These are phyloP conservation scores for Fusarium sp. DNA, from an alignment of 2,329 filamentous ascomycete genomes.

Conservation along the genomic window DNA sequence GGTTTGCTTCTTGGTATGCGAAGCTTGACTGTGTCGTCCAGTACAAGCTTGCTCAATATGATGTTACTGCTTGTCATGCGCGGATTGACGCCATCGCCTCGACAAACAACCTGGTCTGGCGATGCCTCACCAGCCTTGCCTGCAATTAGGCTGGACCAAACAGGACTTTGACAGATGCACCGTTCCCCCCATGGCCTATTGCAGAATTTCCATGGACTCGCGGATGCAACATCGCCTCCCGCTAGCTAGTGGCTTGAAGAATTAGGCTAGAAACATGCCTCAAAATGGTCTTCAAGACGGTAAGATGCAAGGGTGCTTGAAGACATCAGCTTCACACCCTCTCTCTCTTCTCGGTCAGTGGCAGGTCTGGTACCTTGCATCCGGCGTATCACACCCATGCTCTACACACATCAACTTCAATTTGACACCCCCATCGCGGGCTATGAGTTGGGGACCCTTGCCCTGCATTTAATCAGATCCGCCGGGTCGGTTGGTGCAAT, in stretches of 20 bases:
- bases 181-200: neutral
- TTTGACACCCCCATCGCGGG: conserved; percentile 11
- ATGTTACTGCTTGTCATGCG: neutral
- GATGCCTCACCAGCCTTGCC: conserved; percentile 18
- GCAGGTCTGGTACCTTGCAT: conserved; percentile 39
- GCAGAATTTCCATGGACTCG: conserved; percentile 14
- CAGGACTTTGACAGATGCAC: conserved; percentile 19
- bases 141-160: conserved; percentile 15
- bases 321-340: conserved; percentile 24
- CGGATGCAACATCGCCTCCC: conserved; percentile 31
- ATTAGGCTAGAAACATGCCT: conserved; percentile 18
- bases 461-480: conserved; percentile 15
- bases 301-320: conserved; percentile 28
- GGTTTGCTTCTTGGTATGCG: neutral
- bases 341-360: conserved; percentile 18
- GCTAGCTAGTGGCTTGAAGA: conserved; percentile 9
- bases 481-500: conserved; percentile 8
- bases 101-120: conserved; percentile 18
- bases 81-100: conserved; percentile 6
- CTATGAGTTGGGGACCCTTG: conserved; percentile 17
- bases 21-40: neutral
- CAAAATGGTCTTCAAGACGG: conserved; percentile 16
- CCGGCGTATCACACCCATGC: conserved; percentile 27
- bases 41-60: neutral
- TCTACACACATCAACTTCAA: conserved; percentile 18